Evolutionary conservation across 495 filamentous ascomycete species (phyloP).

Genomic region (Emericellopsis terricola): DNA sequence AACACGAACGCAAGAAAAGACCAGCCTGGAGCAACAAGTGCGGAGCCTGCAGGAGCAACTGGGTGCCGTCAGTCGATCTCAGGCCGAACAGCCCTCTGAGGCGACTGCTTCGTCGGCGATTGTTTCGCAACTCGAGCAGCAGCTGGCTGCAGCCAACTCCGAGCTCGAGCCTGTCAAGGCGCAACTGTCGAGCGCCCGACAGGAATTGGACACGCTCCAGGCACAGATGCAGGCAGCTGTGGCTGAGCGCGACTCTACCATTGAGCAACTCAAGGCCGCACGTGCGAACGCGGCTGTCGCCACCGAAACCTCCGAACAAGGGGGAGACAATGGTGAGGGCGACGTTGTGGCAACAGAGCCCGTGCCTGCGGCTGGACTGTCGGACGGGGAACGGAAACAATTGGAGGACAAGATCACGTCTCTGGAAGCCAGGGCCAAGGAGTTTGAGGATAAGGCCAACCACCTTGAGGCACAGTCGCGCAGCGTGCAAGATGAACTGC

Average conservation of each 20-base stretch:
- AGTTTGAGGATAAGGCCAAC: conserved; percentile 35
- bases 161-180: conserved; percentile 23
- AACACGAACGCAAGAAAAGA: no score
- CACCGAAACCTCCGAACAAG: not conserved
- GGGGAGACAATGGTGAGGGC: not conserved
- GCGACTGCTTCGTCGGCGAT: conserved; percentile 2
- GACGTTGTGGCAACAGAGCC: not conserved
- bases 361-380: conserved; percentile 13
- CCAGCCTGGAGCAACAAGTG: conserved; percentile 15
- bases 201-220: conserved; percentile 27
- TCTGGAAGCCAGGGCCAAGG: conserved; percentile 27
- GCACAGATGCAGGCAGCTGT: conserved; percentile 21
- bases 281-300: conserved; percentile 4
- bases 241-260: conserved; percentile 26
- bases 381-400: conserved; percentile 32
- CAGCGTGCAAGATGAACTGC: conserved; percentile 46
- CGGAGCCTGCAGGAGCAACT: conserved; percentile 2
- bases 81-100: not conserved
- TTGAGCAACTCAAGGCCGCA: conserved; percentile 7
- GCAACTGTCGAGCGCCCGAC: conserved; percentile 18
- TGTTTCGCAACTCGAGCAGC: conserved; percentile 3
- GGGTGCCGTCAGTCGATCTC: not conserved
- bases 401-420: conserved; percentile 28
- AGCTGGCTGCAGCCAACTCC: conserved; percentile 13
- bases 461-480: conserved; percentile 33